These are phyloP conservation scores for Pistacia integerrima DNA, from an alignment of 345 rosid species.

Conservation along the genomic window DNA sequence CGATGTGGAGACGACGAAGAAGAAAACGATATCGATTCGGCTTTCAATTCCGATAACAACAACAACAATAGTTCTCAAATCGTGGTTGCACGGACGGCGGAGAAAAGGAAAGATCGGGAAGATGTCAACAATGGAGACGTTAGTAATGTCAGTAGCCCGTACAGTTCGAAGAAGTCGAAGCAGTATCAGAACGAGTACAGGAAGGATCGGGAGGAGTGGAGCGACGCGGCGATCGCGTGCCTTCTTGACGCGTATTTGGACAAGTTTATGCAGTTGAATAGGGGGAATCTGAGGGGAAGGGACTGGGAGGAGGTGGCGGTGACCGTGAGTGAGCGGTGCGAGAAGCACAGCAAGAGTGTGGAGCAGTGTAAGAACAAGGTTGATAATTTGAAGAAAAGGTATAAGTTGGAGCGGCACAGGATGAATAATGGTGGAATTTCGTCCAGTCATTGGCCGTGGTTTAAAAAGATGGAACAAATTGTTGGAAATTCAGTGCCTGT, in stretches of 20 bases:
- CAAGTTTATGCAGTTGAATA: conserved; percentile 72
- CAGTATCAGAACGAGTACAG: conserved; percentile 53
- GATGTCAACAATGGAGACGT: conserved; percentile 59
- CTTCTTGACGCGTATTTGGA: conserved; percentile 80
- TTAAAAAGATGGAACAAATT: conserved; percentile 77
- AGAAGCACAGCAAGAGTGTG: conserved; percentile 65
- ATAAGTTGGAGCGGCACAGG: conserved; percentile 81
- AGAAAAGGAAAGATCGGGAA: conserved; percentile 57
- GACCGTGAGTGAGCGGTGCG: conserved; percentile 69
- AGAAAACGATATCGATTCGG: conserved; percentile 54
- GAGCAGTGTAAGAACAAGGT: conserved; percentile 95
- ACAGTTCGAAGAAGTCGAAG: conserved; percentile 52
- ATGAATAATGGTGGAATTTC: conserved; percentile 56
- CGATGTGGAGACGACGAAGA: conserved; percentile 40
- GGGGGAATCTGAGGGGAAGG: conserved; percentile 86
- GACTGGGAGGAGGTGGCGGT: conserved; percentile 97
- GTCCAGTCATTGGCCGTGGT: conserved; percentile 90
- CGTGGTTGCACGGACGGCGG: conserved; percentile 46
- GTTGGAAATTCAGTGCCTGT: conserved; percentile 56
- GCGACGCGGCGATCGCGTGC: conserved; percentile 80
- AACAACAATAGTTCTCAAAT: conserved; percentile 39
- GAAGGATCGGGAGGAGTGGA: conserved; percentile 96
- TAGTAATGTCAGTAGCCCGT: conserved; percentile 25
- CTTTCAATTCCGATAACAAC: conserved; percentile 46
- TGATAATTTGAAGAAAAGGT: conserved; percentile 88